Conservation (phyloP, 306 rosid species). For the Cajanus cajan region DNA sequence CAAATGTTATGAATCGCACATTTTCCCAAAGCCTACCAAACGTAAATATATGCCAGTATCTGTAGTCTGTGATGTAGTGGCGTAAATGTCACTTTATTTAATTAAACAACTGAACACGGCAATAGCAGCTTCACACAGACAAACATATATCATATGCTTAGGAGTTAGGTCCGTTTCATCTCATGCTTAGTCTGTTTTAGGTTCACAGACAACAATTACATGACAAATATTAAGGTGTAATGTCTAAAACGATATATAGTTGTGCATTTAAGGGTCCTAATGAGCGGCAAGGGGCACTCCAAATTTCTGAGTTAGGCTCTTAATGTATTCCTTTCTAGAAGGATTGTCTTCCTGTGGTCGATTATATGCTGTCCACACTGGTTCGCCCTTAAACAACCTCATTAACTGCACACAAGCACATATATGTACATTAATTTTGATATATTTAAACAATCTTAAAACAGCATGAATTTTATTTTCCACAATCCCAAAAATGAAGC, state of each 20-base stretch:
- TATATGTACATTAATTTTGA: not conserved
- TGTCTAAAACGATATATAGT: not conserved
- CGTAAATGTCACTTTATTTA: not conserved
- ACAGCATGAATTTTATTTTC: not conserved
- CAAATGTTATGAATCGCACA: not conserved
- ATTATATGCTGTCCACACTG: constrained; percentile 85
- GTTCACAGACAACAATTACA: constrained; percentile 5
- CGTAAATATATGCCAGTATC: not conserved
- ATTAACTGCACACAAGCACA: constrained; percentile 51
- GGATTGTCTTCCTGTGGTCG: constrained; percentile 90
- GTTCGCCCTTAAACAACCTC: constrained; percentile 86
- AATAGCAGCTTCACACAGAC: not conserved
- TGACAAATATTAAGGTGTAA: constrained; percentile 15
- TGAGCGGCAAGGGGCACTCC: constrained; percentile 67
- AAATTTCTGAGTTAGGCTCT: constrained; percentile 47
- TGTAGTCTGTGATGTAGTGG: no score
- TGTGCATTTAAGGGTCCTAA: constrained; percentile 28
- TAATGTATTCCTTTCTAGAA: constrained; percentile 73
- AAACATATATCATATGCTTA: not conserved
- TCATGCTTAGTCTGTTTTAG: not conserved
- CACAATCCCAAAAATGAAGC: not conserved
- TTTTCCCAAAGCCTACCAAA: not conserved
- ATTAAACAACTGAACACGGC: not conserved
- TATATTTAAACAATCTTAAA: not conserved
- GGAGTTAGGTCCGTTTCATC: not conserved